These are phyloP conservation scores for Acanthamoeba lenticulata DNA, from an alignment of 208 protist genomes.

Conservation along the genomic window DNA sequence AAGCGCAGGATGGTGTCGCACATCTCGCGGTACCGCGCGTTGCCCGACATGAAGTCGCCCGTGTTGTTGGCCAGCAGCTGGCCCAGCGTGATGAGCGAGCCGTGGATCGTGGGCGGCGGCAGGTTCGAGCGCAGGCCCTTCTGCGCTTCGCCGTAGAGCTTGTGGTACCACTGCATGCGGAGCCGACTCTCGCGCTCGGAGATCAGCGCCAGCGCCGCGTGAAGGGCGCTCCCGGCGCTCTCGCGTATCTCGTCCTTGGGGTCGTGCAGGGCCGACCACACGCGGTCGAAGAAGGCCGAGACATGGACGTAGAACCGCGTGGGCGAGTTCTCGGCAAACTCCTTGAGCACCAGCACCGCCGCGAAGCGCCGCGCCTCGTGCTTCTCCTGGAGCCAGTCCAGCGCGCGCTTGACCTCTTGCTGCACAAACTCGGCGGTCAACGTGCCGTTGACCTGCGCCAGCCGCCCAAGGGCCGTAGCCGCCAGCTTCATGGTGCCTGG, in stretches of 20 bases:
- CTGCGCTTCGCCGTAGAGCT: neutral
- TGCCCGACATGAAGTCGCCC: conserved; percentile 75
- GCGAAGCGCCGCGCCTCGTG: conserved; percentile 75
- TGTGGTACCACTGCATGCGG: conserved; percentile 41
- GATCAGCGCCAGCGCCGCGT: neutral
- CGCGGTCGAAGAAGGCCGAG: conserved; percentile 83
- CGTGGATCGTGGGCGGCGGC: conserved; percentile 80
- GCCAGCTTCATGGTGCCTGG: conserved; percentile 83
- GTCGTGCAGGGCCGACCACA: conserved; percentile 76
- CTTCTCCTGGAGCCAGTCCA: conserved; percentile 86
- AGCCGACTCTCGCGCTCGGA: neutral
- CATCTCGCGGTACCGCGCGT: conserved; percentile 73
- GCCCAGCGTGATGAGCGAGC: conserved; percentile 79
- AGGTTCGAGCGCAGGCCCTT: conserved; percentile 29
- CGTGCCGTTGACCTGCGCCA: conserved; percentile 86
- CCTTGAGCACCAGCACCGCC: conserved; percentile 85
- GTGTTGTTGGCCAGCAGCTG: conserved; percentile 82
- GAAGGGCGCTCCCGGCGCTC: conserved; percentile 3
- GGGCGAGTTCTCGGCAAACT: conserved; percentile 87
- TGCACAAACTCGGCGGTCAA: conserved; percentile 88
- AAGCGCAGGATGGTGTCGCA: conserved; percentile 83
- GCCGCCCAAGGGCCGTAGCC: conserved; percentile 85
- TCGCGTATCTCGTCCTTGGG: neutral
- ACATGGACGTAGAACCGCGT: conserved; percentile 90
- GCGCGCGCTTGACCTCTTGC: conserved; percentile 87